Percentiles rank a stretch among this genome's conserved stretches.
These are phyloP conservation scores for Trypanosoma conorhini DNA, from an alignment of 208 protist species.

Conservation along the genomic window DNA sequence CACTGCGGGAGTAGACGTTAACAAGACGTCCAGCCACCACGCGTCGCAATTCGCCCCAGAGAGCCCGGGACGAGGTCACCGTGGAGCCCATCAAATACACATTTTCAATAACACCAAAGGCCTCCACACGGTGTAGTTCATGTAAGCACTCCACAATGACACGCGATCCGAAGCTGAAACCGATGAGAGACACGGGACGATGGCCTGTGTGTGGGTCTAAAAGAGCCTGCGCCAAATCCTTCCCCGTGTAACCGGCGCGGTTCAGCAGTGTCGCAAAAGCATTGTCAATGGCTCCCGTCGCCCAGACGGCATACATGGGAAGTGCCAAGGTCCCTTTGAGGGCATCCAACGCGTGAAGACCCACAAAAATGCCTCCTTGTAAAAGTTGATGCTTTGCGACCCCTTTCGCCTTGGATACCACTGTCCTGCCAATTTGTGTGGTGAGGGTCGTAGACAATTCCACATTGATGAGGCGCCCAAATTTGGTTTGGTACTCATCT, in stretches of 20 bases:
- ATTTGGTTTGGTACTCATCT: slow-evolving; percentile 62
- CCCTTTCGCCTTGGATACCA: slow-evolving; percentile 38
- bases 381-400: slow-evolving; percentile 51
- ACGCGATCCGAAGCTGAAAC: slow-evolving; percentile 82
- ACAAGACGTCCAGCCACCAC: slow-evolving; percentile 86
- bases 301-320: slow-evolving; percentile 79
- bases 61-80: slow-evolving; percentile 42
- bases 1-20: slow-evolving; percentile 85
- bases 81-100: slow-evolving; percentile 81
- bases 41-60: slow-evolving; percentile 63
- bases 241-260: slow-evolving; percentile 70
- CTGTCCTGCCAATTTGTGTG: slow-evolving; percentile 38
- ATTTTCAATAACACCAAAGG: slow-evolving; percentile 80
- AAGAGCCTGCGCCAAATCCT: slow-evolving; percentile 76
- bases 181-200: slow-evolving; percentile 86
- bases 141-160: slow-evolving; percentile 84
- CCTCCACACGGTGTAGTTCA: slow-evolving; percentile 57
- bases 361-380: slow-evolving; percentile 63
- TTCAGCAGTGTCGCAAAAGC: slow-evolving; percentile 72
- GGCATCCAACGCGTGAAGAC: slow-evolving; percentile 64
- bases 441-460: slow-evolving; percentile 41
- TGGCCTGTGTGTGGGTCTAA: slow-evolving; percentile 56
- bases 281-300: slow-evolving; percentile 85
- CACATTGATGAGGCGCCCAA: slow-evolving; percentile 64
- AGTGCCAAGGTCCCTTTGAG: slow-evolving; percentile 65